Percentiles rank a stretch among this genome's conserved stretches.
These are phyloP conservation scores for Ophiognomonia clavigignenti-juglandacearum DNA, from an alignment of 2,329 filamentous ascomycete genomes.

Conservation along the genomic window DNA sequence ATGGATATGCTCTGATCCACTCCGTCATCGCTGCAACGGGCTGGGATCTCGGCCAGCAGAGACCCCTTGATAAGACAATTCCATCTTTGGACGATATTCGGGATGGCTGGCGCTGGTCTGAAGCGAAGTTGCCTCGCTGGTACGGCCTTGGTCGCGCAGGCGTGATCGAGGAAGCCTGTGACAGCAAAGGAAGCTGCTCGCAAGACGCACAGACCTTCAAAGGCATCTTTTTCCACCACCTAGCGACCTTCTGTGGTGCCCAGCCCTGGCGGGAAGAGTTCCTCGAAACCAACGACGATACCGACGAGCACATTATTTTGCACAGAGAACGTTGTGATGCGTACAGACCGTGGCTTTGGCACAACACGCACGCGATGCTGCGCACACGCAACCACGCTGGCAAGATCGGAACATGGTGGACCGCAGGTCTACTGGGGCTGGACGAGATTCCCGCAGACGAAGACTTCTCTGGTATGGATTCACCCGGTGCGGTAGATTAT, in stretches of 20 bases:
- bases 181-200: constrained; percentile 67
- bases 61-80: constrained; percentile 34
- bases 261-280: constrained; percentile 40
- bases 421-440: constrained; percentile 9
- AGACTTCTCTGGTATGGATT: constrained; percentile 4
- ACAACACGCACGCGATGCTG: constrained; percentile 15
- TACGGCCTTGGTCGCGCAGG: constrained; percentile 72
- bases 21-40: constrained; percentile 75
- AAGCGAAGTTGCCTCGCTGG: constrained; percentile 50
- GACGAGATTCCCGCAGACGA: constrained; percentile 8
- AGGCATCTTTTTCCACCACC: constrained; percentile 88
- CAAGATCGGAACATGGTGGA: constrained; percentile 20
- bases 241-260: constrained; percentile 68
- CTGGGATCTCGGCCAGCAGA: constrained; percentile 50
- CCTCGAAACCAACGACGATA: constrained; percentile 16
- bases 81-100: constrained; percentile 15
- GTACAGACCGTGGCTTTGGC: constrained; percentile 13
- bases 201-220: constrained; percentile 91
- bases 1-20: constrained; percentile 73
- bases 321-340: constrained; percentile 5
- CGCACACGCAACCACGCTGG: constrained; percentile 9
- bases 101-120: constrained; percentile 22
- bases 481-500: constrained; percentile 15
- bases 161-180: constrained; percentile 80
- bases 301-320: constrained; percentile 11